Percentiles rank a stretch among this genome's conserved stretches.
These are phyloP conservation scores for Rhizophagus clarus DNA, from an alignment of 192 early-diverging fungal genomes.

Conservation along the genomic window DNA sequence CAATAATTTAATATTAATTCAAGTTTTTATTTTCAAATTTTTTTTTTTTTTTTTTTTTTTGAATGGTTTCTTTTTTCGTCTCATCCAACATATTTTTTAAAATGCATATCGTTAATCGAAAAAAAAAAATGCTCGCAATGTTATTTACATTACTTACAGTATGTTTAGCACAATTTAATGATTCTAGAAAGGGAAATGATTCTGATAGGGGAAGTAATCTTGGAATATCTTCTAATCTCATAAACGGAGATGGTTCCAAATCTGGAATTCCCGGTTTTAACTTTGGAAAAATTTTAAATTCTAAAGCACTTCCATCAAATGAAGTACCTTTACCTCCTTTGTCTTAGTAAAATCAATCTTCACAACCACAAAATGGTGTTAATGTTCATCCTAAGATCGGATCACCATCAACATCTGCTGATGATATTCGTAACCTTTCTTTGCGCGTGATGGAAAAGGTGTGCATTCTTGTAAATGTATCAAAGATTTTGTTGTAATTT, in stretches of 20 bases:
- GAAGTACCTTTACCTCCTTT: too few species aligned
- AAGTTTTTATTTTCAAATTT: too few species aligned
- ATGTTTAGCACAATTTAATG: background rate
- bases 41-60: too few species aligned
- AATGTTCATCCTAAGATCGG: background rate
- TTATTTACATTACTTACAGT: background rate
- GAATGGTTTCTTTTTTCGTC: too few species aligned
- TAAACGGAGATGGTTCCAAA: background rate
- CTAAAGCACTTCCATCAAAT: background rate
- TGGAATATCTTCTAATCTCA: background rate
- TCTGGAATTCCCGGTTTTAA: background rate
- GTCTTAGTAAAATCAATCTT: too few species aligned
- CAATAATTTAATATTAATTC: too few species aligned
- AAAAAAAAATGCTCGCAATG: background rate
- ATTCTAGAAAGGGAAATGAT: background rate
- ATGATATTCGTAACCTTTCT: slow-evolving; percentile 3
- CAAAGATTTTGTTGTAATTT: background rate
- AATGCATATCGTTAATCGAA: background rate
- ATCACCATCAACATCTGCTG: background rate
- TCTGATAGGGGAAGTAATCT: background rate
- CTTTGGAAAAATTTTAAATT: background rate
- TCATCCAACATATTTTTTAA: background rate
- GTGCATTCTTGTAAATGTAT: background rate
- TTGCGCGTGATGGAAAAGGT: slow-evolving; percentile 11
- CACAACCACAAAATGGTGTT: background rate